phyloP scores from a whole-genome alignment of 108 stramenopile species.

The Pseudonitzschia pungens region DNA sequence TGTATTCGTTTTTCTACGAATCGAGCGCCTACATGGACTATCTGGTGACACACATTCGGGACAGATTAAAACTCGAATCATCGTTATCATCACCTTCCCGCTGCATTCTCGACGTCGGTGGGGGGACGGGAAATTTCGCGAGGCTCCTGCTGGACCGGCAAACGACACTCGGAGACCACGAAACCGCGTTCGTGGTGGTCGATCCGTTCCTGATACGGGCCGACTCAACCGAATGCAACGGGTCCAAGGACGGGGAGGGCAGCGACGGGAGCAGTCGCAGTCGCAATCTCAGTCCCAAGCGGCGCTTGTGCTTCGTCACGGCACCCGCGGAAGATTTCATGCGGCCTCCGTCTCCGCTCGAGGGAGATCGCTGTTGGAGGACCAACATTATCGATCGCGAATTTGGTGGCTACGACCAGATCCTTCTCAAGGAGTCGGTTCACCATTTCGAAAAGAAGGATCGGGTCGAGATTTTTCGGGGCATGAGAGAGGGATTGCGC shows the following conservation, averaged over 20 bases:
- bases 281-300: neutral
- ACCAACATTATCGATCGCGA: neutral
- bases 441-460: conserved; percentile 46
- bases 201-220: conserved; percentile 56
- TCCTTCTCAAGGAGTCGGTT: conserved; percentile 59
- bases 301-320: conserved; percentile 45
- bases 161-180: neutral
- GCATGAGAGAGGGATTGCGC: conserved; percentile 34
- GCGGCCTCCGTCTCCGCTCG: neutral
- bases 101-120: conserved; percentile 47
- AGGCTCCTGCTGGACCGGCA: conserved; percentile 13
- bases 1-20: conserved; percentile 57
- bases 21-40: conserved; percentile 54
- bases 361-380: neutral
- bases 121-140: conserved; percentile 78
- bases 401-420: conserved; percentile 38
- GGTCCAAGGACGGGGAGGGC: neutral
- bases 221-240: neutral
- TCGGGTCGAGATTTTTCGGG: conserved; percentile 49
- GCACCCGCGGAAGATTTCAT: conserved; percentile 53
- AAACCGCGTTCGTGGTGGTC: conserved; percentile 40
- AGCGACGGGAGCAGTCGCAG: too few relatives aligned
- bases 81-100: neutral
- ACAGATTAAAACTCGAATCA: conserved; percentile 23
- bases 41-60: conserved; percentile 31